Evolutionary conservation across 768 basidiomycete genomes (phyloP), one percentile per base, ranked within the genome.

Genomic region (Fomitopsis pulvina): DNA sequence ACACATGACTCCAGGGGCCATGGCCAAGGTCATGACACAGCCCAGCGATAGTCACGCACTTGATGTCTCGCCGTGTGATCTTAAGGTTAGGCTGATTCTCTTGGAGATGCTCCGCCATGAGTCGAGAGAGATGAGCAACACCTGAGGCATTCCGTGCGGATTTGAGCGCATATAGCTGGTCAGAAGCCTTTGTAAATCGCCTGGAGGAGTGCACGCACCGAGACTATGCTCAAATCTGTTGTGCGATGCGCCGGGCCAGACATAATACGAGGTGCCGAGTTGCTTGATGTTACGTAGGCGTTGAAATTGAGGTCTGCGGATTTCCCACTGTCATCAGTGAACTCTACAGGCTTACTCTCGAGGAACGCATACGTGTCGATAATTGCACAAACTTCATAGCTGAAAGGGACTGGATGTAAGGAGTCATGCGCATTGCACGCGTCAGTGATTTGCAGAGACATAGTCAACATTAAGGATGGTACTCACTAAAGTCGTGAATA

Each of bases 11-110:
- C 81, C 85, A 91, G 0, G 89, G 89, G 0, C 90, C 90, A 58
- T 91, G 89, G 0, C 87, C 89, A 3, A 92, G 77, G 63, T 92
- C 89, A 57, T 92, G 90, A 50, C 88, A 90, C 2, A 91, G 70
- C 0, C 87, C 90, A 0, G 89, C 89, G 21, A 92, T 69, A 51
- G 86, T 83, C 16, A 92, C 82, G 51, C 90, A 92, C 44, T 74
- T 72, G 26, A 91, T 71, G 51, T 92, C 87, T 18, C 87, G 74
- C 39, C 82, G 73, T 0, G 80, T 82, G 50, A 92, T 88, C 0
- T 66, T 67, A 1, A 92, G 73, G 9, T 77, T 68, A 0, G 78
- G 79, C 52, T 92, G 89, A 6, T 63, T 70, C 12, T 68, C 60
- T 50, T 76, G 70, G 2, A 92, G 68, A 56, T 77, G 80, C 6